Percentiles rank a stretch among this genome's conserved stretches.
These are phyloP conservation scores for Aspergillus fumigatus DNA, from an alignment of 2,329 filamentous ascomycete genomes.

Conservation along the genomic window DNA sequence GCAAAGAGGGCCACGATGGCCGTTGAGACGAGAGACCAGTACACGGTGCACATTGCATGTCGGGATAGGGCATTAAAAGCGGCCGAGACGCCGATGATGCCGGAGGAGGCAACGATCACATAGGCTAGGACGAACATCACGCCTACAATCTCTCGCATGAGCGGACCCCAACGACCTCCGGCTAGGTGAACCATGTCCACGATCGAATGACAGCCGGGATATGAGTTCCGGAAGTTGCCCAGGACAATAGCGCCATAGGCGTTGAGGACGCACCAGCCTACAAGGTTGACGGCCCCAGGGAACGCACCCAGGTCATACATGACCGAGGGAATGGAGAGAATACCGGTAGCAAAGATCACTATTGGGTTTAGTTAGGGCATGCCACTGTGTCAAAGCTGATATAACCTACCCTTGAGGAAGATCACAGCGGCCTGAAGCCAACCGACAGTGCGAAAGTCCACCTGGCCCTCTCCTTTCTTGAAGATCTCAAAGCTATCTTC, in stretches of 20 bases:
- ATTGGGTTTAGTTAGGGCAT: not conserved
- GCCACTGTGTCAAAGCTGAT: not conserved
- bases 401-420: conserved; percentile 45
- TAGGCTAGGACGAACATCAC: conserved; percentile 56
- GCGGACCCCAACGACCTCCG: conserved; percentile 38
- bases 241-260: conserved; percentile 44
- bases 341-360: conserved; percentile 26
- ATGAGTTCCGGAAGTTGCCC: conserved; percentile 49
- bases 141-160: conserved; percentile 52
- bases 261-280: conserved; percentile 34
- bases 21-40: conserved; percentile 52
- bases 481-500: conserved; percentile 44
- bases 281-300: conserved; percentile 12
- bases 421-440: conserved; percentile 51
- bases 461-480: conserved; percentile 43
- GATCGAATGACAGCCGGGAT: conserved; percentile 50
- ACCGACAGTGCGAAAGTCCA: conserved; percentile 51
- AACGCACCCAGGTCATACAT: conserved; percentile 17
- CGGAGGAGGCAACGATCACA: conserved; percentile 52
- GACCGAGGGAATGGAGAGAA: conserved; percentile 17
- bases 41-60: conserved; percentile 57
- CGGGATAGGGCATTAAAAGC: conserved; percentile 57
- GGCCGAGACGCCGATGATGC: conserved; percentile 56
- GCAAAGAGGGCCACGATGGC: conserved; percentile 46
- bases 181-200: conserved; percentile 57